Percentiles rank a stretch among this genome's conserved stretches.
Evolutionary conservation across 805 yeast species (phyloP).

Genomic region (Barnettozyma sucrosica): DNA sequence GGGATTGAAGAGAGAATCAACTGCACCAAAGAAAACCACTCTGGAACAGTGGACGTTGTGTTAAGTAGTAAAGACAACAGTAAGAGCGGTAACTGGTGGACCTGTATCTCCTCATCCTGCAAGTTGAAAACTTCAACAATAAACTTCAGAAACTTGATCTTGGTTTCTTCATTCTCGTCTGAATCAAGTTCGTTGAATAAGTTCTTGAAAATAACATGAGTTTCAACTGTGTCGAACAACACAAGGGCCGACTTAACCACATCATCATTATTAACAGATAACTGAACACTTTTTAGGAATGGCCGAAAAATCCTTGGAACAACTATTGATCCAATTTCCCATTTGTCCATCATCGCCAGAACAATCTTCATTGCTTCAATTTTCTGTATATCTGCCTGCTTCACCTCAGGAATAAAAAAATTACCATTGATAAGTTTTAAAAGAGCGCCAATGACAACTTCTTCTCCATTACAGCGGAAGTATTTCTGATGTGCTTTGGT

Average conservation of each 20-base stretch:
- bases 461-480: constrained; percentile 53
- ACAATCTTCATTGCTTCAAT: constrained; percentile 58
- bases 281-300: constrained; percentile 44
- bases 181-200: constrained; percentile 38
- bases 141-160: constrained; percentile 42
- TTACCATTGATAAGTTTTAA: constrained; percentile 38
- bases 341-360: constrained; percentile 76
- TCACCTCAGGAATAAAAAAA: constrained; percentile 11
- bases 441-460: constrained; percentile 47
- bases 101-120: constrained; percentile 81
- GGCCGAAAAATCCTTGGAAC: constrained; percentile 70
- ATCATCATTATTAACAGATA: constrained; percentile 31
- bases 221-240: constrained; percentile 84
- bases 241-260: constrained; percentile 54
- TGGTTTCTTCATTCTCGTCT: constrained; percentile 30
- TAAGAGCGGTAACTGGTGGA: constrained; percentile 69
- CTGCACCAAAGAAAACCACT: constrained; percentile 37
- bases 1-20: constrained; percentile 52
- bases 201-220: constrained; percentile 70
- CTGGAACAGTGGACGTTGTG: constrained; percentile 11
- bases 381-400: constrained; percentile 27
- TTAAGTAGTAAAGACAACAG: constrained; percentile 41
- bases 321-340: constrained; percentile 84
- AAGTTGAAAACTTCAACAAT: constrained; percentile 62
- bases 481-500: constrained; percentile 31